Evolutionary conservation across 345 rosid genomes (phyloP), one percentile per base, ranked within the genome.

Genomic region (Streptanthus diversifolius): DNA sequence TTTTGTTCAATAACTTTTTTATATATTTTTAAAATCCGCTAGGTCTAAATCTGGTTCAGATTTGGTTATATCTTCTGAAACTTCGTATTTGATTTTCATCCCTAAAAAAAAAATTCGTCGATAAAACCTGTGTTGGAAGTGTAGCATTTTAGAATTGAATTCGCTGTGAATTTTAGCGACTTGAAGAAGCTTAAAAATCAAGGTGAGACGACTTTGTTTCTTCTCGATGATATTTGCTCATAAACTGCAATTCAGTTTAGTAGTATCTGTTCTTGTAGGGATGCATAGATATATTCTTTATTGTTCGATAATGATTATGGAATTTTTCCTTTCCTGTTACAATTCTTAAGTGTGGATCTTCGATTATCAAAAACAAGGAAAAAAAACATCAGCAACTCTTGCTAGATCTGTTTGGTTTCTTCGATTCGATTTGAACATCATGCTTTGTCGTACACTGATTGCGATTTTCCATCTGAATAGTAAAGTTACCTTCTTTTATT

Each of bases 181-280:
- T 12, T 15, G 4, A 3, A 1, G 27, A 30, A 64, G 27, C 56
- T 19, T 55, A 0, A 35, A 30, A 27, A 15, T 27, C 29, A 29
- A 72, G 76, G 76, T 72, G 69, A 72, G 48, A 13, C 51, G 18
- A 13, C 41, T 37, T 47, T 39, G 15, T n/a, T n/a, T n/a, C n/a
- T n/a, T n/a, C n/a, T n/a, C n/a, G n/a, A n/a, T n/a, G n/a, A n/a
- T n/a, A n/a, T n/a, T n/a, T n/a, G n/a, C n/a, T n/a, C n/a, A n/a
- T n/a, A n/a, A n/a, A n/a, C n/a, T n/a, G n/a, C n/a, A n/a, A n/a
- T n/a, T n/a, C n/a, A n/a, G n/a, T n/a, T n/a, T 22, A 22, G 27
- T 25, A 40, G 41, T 40, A 64, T 48, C 29, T 63, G 39, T 62
- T 27, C 11, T 9, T 61, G 32, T 61, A 35, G 22, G 19, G 3